Evolutionary conservation across 2,329 filamentous ascomycete genomes (phyloP).

Genomic region (Venturia effusa): DNA sequence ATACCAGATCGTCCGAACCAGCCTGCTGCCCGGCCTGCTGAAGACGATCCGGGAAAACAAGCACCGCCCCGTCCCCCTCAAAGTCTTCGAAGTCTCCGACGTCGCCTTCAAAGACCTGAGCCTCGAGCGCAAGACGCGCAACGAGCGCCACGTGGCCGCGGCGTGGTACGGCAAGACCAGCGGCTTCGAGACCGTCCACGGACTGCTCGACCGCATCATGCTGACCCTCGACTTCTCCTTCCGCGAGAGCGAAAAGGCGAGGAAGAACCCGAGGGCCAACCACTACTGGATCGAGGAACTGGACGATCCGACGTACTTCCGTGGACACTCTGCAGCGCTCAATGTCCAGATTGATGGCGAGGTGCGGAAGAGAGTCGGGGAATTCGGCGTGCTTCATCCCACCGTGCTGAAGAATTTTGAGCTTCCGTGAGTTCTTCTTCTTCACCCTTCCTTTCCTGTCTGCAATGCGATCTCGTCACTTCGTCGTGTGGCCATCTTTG

Average conservation of each 20-base stretch:
- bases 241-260: slow-evolving; percentile 62
- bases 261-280: slow-evolving; percentile 41
- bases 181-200: slow-evolving; percentile 93
- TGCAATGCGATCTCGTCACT: background rate
- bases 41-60: slow-evolving; percentile 95
- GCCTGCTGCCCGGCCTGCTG: slow-evolving; percentile 72
- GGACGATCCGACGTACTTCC: slow-evolving; percentile 76
- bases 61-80: slow-evolving; percentile 76
- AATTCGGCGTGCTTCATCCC: slow-evolving; percentile 90
- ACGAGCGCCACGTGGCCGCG: slow-evolving; percentile 92
- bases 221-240: slow-evolving; percentile 82
- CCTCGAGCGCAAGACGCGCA: slow-evolving; percentile 75
- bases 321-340: slow-evolving; percentile 78
- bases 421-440: slow-evolving; percentile 59
- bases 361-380: slow-evolving; percentile 67
- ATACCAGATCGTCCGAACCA: slow-evolving; percentile 87
- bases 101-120: slow-evolving; percentile 81
- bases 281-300: slow-evolving; percentile 48
- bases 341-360: slow-evolving; percentile 49
- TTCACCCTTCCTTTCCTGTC: background rate
- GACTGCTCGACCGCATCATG: slow-evolving; percentile 82
- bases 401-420: slow-evolving; percentile 90
- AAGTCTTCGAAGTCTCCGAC: slow-evolving; percentile 85
- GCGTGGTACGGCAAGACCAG: slow-evolving; percentile 90
- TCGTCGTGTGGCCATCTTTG: no score